Conservation (phyloP, 2,329 filamentous ascomycete species). For the Aspergillus novofumigatus region DNA sequence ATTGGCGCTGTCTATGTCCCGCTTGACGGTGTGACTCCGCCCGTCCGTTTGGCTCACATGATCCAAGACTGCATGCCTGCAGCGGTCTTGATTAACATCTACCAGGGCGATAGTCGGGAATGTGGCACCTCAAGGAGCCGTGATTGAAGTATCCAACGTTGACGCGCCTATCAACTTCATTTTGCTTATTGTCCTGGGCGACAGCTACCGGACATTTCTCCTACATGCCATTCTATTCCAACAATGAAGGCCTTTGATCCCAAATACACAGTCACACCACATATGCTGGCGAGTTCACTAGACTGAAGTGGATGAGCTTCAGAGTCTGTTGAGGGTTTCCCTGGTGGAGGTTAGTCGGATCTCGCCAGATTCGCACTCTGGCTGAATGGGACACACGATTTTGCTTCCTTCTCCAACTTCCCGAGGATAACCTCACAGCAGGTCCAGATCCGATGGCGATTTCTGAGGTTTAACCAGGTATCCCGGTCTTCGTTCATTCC, state of each 20-base stretch:
- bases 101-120: too few species aligned
- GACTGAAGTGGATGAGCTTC: neutral
- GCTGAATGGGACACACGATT: neutral
- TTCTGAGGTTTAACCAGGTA: neutral
- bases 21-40: too few species aligned
- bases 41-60: too few species aligned
- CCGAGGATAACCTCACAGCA: conserved; percentile 6
- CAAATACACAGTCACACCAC: neutral
- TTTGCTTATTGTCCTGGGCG: too few species aligned
- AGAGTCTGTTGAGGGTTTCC: neutral
- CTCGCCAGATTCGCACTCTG: neutral
- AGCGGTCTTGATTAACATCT: too few species aligned
- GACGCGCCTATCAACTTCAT: too few species aligned
- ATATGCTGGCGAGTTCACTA: neutral
- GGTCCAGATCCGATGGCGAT: conserved; percentile 3
- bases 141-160: too few species aligned
- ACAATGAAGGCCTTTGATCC: too few species aligned
- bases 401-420: conserved; percentile 5
- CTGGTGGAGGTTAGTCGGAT: neutral
- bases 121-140: too few species aligned
- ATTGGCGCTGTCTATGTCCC: too few species aligned
- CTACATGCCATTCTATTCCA: neutral
- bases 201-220: too few species aligned
- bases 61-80: too few species aligned
- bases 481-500: neutral